Evolutionary conservation across 495 filamentous ascomycete species (phyloP), one percentile per base, ranked within the genome.

Genomic region (Podospora anserina): DNA sequence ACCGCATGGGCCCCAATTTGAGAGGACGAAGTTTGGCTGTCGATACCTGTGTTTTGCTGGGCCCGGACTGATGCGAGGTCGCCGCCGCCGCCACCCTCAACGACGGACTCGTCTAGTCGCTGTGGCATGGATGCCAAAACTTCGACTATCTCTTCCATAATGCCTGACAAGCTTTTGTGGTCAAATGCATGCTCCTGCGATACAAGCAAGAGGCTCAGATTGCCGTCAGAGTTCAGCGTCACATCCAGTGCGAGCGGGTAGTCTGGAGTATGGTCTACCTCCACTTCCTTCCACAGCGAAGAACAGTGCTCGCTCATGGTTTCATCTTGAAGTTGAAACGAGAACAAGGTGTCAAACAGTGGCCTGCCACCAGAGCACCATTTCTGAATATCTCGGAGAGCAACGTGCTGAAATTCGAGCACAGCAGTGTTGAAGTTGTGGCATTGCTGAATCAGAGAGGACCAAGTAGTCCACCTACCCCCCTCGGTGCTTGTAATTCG

Each of bases 281-380:
- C 83, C 7, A 87, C 34, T 11, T 83, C 73, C 1, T 74, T 79
- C 89, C 91, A 93, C 2, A 91, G 71, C 2, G 76, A 64, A 1
- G 26, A 5, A 27, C 9, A 5, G 0, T 30, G 27, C 5, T 63
- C 4, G 3, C 1, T 1, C 0, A 1, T 34, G 0, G 1, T 1
- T 2, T 9, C 15, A n/a, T 70, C 69, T 5, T 75, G 74, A 13
- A 54, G 86, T 72, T 96, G 90, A 71, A 96, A 97, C 0, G 93
- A 90, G 72, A 97, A 96, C 5, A 98, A 81, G 0, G 85, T 90
- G 72, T 97, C 92, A 71, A 97, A 96, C 27, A 97, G 74, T 61
- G 83, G 76, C 70, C 85, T 77, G 58, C 87, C 82, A 59, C 82
- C 68, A 58, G 85, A 78, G 75, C 80, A 79, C 90, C 92, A 88